Conservation (phyloP, 192 early-diverging fungal species). For the Podila epigama region DNA sequence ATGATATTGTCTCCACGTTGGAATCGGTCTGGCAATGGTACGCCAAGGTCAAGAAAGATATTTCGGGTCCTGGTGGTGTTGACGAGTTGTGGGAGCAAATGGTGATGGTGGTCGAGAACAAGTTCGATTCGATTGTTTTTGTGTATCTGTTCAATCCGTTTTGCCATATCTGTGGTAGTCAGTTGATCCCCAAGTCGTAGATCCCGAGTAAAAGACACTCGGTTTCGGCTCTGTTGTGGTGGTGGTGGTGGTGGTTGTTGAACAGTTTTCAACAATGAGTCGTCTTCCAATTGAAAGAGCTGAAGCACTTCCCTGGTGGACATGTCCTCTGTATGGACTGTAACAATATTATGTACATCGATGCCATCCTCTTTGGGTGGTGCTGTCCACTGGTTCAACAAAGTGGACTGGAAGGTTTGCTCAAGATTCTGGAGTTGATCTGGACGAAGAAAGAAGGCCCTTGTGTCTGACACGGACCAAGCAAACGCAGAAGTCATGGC, state of each 20-base stretch:
- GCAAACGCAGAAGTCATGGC: conserved; percentile 25
- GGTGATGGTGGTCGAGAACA: conserved; percentile 14
- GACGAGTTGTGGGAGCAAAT: conserved; percentile 14
- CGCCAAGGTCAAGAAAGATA: conserved; percentile 1
- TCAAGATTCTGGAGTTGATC: conserved; percentile 7
- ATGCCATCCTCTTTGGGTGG: background rate
- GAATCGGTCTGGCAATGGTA: conserved; percentile 13
- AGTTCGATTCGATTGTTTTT: conserved; percentile 13
- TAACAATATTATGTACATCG: too few species aligned
- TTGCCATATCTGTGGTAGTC: background rate
- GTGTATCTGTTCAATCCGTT: background rate
- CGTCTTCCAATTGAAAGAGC: conserved; percentile 9
- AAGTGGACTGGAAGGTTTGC: conserved; percentile 8
- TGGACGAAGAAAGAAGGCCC: conserved; percentile 11
- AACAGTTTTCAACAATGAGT: conserved; percentile 3
- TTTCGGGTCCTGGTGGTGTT: conserved; percentile 13
- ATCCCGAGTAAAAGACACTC: conserved; percentile 10
- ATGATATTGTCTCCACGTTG: background rate
- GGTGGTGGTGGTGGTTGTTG: too few species aligned
- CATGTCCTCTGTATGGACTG: conserved; percentile 11
- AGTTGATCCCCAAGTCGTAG: background rate
- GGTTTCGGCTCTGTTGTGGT: conserved; percentile 12
- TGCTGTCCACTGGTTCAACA: background rate
- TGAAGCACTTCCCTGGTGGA: background rate
- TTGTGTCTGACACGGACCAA: conserved; percentile 19